These are phyloP conservation scores for Podospora fimiseda DNA, from an alignment of 495 filamentous ascomycete genomes.

Conservation along the genomic window DNA sequence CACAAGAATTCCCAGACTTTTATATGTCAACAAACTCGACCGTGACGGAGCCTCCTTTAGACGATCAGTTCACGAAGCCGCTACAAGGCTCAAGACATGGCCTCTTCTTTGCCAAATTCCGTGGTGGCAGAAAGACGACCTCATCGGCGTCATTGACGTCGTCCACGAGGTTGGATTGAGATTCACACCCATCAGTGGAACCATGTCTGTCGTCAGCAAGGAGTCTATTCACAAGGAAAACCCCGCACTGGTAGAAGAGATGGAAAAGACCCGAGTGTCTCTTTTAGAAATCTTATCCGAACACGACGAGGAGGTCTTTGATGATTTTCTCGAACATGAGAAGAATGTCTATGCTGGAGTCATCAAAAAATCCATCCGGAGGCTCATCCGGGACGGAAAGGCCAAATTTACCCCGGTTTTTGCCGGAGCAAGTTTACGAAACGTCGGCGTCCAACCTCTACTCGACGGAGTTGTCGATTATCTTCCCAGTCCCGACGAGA, in stretches of 20 bases:
- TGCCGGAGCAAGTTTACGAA: conserved; percentile 85
- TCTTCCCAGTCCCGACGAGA: conserved; percentile 74
- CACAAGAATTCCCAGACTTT: conserved; percentile 77
- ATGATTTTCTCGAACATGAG: conserved; percentile 69
- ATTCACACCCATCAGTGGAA: conserved; percentile 46
- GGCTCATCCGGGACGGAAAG: conserved; percentile 56
- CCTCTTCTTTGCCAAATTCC: conserved; percentile 93
- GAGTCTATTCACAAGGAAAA: conserved; percentile 26
- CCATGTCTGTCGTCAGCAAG: conserved; percentile 48
- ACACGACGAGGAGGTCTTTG: conserved; percentile 78
- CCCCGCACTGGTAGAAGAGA: conserved; percentile 56
- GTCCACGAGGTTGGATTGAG: conserved; percentile 49
- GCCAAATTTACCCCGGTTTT: conserved; percentile 76
- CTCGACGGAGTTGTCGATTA: conserved; percentile 83
- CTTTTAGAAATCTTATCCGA: conserved; percentile 81
- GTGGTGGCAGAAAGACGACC: conserved; percentile 75
- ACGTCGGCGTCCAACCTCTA: conserved; percentile 90
- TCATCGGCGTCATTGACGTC: conserved; percentile 79
- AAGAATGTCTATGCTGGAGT: conserved; percentile 62
- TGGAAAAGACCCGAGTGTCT: conserved; percentile 65
- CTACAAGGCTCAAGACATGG: conserved; percentile 68
- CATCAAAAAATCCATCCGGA: conserved; percentile 68
- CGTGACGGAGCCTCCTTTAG: conserved; percentile 89
- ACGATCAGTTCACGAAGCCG: conserved; percentile 78
- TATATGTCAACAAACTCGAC: conserved; percentile 95